Conservation (phyloP, 441 rosid genomes). For the Rhodomyrtus psidioides region DNA sequence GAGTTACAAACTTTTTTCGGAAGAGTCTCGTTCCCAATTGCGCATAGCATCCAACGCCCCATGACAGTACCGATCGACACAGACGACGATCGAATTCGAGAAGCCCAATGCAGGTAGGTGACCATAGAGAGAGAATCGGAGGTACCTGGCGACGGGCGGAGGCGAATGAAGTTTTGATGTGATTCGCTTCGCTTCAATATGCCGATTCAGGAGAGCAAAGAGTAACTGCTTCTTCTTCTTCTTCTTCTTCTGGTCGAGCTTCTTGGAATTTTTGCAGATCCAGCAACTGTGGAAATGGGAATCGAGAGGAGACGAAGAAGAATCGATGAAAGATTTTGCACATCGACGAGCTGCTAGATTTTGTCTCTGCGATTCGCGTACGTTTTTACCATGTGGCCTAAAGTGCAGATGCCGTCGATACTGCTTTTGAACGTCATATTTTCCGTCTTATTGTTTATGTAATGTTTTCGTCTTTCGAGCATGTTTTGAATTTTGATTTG, state of each 20-base stretch:
- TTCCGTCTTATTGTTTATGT: not conserved
- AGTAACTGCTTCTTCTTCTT: not conserved
- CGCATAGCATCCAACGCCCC: not conserved
- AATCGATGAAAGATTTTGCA: not conserved
- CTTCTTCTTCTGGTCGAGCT: not conserved
- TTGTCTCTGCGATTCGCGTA: not conserved
- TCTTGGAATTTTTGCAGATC: not conserved
- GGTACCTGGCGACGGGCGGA: not conserved
- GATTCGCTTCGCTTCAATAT: not conserved
- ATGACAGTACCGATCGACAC: not conserved
- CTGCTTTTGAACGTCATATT: not conserved
- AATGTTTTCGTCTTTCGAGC: not conserved
- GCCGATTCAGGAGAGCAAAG: not conserved
- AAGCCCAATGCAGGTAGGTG: not conserved
- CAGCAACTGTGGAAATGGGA: not conserved
- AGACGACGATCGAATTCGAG: not conserved
- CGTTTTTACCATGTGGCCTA: not conserved
- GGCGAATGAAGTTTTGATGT: not conserved
- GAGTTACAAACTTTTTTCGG: not conserved
- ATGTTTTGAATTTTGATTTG: not conserved
- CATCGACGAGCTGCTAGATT: not conserved
- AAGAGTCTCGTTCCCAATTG: not conserved
- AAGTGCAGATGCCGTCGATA: not conserved
- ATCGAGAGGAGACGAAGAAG: not conserved
- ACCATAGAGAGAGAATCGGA: not conserved